Conservation (phyloP, 73 alveolate genomes). For the Tetrahymena elliotti region DNA sequence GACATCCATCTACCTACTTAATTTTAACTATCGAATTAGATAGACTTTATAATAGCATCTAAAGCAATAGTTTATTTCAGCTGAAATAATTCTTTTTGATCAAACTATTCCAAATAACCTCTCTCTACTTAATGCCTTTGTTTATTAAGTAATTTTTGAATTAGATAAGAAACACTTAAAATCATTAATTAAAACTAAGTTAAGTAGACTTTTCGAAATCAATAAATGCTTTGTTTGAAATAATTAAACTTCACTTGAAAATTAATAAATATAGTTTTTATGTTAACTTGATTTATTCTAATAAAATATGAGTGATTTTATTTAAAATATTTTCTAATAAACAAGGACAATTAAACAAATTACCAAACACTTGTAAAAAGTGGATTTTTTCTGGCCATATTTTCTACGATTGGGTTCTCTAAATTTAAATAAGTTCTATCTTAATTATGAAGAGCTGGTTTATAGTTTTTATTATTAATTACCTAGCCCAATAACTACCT, state of each 20-base stretch:
- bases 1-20: not conserved
- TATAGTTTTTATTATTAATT: not conserved
- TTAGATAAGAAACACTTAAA: not conserved
- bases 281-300: no score
- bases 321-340: no score
- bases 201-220: no score
- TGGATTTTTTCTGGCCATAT: not conserved
- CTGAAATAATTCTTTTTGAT: not conserved
- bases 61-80: not conserved
- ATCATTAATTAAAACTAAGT: no score
- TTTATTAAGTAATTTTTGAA: no score
- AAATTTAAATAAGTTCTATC: not conserved
- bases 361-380: not conserved
- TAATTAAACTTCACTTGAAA: no score
- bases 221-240: no score
- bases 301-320: no score
- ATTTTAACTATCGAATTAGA: not conserved
- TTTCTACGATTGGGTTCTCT: not conserved
- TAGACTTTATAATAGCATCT: not conserved
- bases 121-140: not conserved
- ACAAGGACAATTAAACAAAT: not conserved
- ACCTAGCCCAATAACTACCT: not conserved
- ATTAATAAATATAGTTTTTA: no score
- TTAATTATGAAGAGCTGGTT: not conserved
- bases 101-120: not conserved